A percentile compares a stretch with the other conserved stretches of the same genome.
These are phyloP conservation scores for Nicotiana knightiana DNA, from an alignment of 257 asterid genomes.

Conservation along the genomic window DNA sequence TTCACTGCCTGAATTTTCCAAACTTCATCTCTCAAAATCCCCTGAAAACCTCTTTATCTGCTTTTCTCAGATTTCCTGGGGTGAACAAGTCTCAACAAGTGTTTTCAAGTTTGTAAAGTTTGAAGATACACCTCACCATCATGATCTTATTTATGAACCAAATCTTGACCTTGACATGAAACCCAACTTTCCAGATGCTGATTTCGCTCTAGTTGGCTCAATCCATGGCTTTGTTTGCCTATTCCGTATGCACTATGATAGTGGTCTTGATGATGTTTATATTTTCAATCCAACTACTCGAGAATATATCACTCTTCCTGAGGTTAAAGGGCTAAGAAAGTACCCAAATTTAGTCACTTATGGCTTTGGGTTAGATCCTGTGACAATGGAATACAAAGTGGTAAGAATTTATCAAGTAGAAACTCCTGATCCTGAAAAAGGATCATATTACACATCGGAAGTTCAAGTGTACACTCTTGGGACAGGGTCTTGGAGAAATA, in stretches of 20 bases:
- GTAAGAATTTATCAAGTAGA: conserved; percentile 40
- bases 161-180: conserved; percentile 13
- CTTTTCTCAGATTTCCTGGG: not conserved
- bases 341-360: conserved; percentile 25
- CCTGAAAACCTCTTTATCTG: not conserved
- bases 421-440: conserved; percentile 13
- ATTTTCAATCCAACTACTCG: conserved; percentile 45
- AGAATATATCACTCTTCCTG: conserved; percentile 26
- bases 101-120: not conserved
- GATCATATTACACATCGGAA: conserved; percentile 24
- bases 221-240: conserved; percentile 29
- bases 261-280: conserved; percentile 25
- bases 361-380: conserved; percentile 33
- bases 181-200: not conserved
- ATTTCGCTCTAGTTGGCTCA: conserved; percentile 27
- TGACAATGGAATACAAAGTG: conserved; percentile 29
- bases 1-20: not conserved
- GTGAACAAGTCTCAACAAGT: not conserved
- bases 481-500: conserved; percentile 24
- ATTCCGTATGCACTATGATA: not conserved
- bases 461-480: conserved; percentile 41
- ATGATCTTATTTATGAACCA: not conserved
- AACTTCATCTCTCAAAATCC: not conserved
- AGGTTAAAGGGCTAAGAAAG: conserved; percentile 4
- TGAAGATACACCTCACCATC: not conserved